Evolutionary conservation across 2,329 filamentous ascomycete species (phyloP).

Genomic region (Alternaria sp.): DNA sequence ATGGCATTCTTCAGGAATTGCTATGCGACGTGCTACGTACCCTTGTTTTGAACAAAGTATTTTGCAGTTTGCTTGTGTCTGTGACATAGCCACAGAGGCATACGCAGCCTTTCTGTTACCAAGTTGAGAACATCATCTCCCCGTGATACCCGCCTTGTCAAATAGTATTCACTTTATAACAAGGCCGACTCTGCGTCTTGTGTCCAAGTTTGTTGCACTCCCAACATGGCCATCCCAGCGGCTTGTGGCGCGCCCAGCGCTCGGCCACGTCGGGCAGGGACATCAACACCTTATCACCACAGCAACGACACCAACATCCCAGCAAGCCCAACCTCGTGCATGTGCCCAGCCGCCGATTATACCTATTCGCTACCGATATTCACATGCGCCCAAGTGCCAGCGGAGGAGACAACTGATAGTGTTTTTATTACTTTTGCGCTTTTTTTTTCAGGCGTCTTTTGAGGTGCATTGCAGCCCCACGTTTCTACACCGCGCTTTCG

Average conservation of each 20-base stretch:
- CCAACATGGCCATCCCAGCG: conserved; percentile 23
- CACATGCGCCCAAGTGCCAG: conserved; percentile 8
- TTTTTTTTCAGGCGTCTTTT: conserved; percentile 2
- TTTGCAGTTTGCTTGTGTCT: not conserved
- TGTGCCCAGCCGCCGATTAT: conserved; percentile 29
- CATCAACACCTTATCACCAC: conserved; percentile 38
- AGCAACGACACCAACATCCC: conserved; percentile 37
- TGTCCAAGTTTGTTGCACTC: conserved; percentile 12
- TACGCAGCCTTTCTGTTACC: conserved; percentile 2
- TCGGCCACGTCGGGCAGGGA: conserved; percentile 40
- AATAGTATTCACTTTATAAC: conserved; percentile 2
- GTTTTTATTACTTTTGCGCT: conserved; percentile 13
- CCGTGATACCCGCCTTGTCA: conserved; percentile 10
- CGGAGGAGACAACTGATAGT: conserved; percentile 4
- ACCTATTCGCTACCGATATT: conserved; percentile 37
- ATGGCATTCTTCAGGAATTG: not conserved
- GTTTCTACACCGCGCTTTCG: conserved; percentile 20
- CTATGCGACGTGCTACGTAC: not conserved
- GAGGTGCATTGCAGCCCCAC: conserved; percentile 29
- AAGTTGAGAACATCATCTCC: conserved; percentile 10
- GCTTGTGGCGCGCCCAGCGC: conserved; percentile 24
- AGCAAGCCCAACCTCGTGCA: conserved; percentile 28
- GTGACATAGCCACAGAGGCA: conserved; percentile 3
- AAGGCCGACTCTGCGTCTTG: conserved; percentile 4
- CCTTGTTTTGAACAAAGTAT: not conserved